Conservation (phyloP, 805 yeast genomes). For the Yarrowia yakushimensis region DNA sequence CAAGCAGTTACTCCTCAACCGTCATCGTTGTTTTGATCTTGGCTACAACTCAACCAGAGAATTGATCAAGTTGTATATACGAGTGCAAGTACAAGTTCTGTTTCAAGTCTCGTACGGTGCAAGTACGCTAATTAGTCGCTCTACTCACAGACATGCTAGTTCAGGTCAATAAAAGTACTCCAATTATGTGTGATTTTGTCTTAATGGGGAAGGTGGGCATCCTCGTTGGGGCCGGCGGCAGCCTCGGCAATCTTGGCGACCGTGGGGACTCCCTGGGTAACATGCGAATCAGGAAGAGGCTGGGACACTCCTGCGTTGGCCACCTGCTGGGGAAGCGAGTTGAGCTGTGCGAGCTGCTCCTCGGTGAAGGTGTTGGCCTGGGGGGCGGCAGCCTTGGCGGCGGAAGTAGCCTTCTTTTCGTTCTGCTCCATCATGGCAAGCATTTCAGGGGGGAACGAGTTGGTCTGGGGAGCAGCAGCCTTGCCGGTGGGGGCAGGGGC, state of each 20-base stretch:
- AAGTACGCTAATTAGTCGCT: no score
- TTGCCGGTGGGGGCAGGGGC: conserved; percentile 24
- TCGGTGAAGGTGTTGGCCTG: conserved; percentile 23
- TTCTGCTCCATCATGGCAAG: conserved; percentile 19
- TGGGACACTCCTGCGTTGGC: conserved; percentile 1
- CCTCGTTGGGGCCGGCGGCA: conserved; percentile 18
- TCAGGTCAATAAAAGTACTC: conserved; percentile 13
- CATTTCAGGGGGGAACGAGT: conserved; percentile 21
- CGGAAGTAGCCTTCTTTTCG: conserved; percentile 1
- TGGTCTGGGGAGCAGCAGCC: conserved; percentile 22
- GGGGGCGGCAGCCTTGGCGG: conserved; percentile 20
- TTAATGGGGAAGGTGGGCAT: conserved; percentile 23
- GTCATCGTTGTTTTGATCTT: no score
- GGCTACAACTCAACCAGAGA: no score
- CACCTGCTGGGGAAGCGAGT: conserved; percentile 19
- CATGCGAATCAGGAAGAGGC: conserved; percentile 15
- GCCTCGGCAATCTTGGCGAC: conserved; percentile 25
- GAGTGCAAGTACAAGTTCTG: no score
- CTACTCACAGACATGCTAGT: neutral
- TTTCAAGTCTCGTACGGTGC: no score
- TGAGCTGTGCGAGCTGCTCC: conserved; percentile 20
- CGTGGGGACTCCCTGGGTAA: conserved; percentile 19
- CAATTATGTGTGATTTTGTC: conserved; percentile 20
- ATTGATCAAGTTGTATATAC: no score
- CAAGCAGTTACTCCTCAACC: no score